Evolutionary conservation across 768 basidiomycete genomes (phyloP).

Genomic region (Gloeostereum incarnatum): DNA sequence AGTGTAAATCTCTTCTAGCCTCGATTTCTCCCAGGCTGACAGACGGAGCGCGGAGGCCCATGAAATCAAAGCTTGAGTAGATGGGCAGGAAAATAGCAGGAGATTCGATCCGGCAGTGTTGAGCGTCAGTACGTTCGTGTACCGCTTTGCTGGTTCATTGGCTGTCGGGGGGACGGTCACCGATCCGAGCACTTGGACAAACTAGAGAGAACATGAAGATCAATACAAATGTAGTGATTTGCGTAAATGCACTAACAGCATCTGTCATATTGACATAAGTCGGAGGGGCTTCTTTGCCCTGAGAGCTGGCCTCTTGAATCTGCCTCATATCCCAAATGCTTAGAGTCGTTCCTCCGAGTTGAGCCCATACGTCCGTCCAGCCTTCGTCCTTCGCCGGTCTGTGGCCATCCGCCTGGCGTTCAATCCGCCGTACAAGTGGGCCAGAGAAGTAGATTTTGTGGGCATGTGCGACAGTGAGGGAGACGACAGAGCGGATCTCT

Average conservation of each 20-base stretch:
- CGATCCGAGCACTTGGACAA: slow-evolving; percentile 70
- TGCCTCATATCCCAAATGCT: slow-evolving; percentile 90
- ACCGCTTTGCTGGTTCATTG: slow-evolving; percentile 43
- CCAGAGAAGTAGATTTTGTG: slow-evolving; percentile 87
- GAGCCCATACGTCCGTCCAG: slow-evolving; percentile 85
- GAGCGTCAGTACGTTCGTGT: slow-evolving; percentile 75
- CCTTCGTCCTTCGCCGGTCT: slow-evolving; percentile 63
- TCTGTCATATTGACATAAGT: slow-evolving; percentile 84
- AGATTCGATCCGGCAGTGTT: slow-evolving; percentile 93
- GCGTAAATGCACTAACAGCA: slow-evolving; percentile 46
- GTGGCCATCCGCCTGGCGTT: slow-evolving; percentile 71
- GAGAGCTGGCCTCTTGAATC: slow-evolving; percentile 74
- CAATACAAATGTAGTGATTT: slow-evolving; percentile 5
- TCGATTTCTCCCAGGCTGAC: slow-evolving; percentile 89
- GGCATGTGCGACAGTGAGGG: slow-evolving; percentile 64
- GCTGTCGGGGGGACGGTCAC: slow-evolving; percentile 53
- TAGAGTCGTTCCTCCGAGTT: slow-evolving; percentile 81
- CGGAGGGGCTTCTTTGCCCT: slow-evolving; percentile 78
- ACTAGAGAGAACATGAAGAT: slow-evolving; percentile 30
- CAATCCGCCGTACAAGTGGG: slow-evolving; percentile 66
- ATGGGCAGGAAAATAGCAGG: slow-evolving; percentile 80
- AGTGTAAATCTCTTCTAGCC: slow-evolving; percentile 95
- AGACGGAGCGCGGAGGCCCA: slow-evolving; percentile 92
- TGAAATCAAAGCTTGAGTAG: slow-evolving; percentile 57
- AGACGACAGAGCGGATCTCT: slow-evolving; percentile 75